Conservation (phyloP, 1,284 basidiomycete species). For the Boletus albobrunnescens region DNA sequence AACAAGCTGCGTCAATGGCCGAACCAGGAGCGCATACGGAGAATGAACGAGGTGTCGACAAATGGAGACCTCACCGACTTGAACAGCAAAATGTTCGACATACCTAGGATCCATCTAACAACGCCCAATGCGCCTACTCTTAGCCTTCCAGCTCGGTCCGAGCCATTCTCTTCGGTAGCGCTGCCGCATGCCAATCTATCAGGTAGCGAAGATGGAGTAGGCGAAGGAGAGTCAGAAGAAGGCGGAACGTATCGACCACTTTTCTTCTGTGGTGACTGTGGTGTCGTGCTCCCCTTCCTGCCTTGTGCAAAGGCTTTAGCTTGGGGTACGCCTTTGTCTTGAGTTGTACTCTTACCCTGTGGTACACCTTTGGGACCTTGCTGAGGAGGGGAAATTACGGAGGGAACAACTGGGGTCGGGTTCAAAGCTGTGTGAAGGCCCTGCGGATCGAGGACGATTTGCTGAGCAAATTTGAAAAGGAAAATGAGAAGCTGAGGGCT, state of each 20-base stretch:
- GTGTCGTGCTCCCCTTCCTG: conserved; percentile 17
- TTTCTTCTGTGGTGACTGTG: conserved; percentile 31
- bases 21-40: background rate
- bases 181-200: conserved; percentile 28
- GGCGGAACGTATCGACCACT: conserved; percentile 32
- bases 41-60: background rate
- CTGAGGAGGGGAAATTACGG: conserved; percentile 2
- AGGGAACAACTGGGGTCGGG: conserved; percentile 46
- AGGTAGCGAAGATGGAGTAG: conserved; percentile 16
- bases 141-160: conserved; percentile 68
- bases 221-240: conserved; percentile 9
- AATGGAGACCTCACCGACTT: background rate
- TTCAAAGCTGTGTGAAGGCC: conserved; percentile 67
- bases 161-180: conserved; percentile 59
- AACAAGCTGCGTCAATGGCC: conserved; percentile 6
- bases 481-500: conserved; percentile 28
- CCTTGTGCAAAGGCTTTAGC: conserved; percentile 12
- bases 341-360: conserved; percentile 5
- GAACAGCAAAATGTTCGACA: conserved; percentile 18
- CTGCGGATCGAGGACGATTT: conserved; percentile 62
- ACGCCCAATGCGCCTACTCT: conserved; percentile 72
- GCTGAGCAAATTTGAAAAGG: conserved; percentile 49
- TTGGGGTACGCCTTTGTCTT: conserved; percentile 12
- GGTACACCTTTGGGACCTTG: conserved; percentile 4
- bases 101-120: conserved; percentile 63